Evolutionary conservation across 2,329 filamentous ascomycete species (phyloP).

Genomic region (Elsinoe fawcettii): DNA sequence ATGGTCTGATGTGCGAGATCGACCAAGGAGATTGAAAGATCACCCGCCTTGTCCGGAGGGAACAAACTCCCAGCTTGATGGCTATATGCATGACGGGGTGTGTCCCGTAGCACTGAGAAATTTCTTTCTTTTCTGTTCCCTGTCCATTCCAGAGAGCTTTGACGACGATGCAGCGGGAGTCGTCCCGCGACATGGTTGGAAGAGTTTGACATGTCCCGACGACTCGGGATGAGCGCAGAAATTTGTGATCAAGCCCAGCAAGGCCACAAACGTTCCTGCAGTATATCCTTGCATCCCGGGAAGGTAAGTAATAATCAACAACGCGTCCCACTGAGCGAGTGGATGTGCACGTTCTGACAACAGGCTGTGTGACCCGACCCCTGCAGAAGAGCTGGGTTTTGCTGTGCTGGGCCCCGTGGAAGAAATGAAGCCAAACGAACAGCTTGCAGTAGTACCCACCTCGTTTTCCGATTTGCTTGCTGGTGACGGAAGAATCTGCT

Average conservation of each 20-base stretch:
- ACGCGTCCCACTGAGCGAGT: not conserved
- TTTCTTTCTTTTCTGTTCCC: not conserved
- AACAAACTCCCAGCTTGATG: not conserved
- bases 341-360: not conserved
- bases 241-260: not conserved
- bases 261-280: constrained; percentile 8
- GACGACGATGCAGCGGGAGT: not conserved
- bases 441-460: not conserved
- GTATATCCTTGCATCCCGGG: not conserved
- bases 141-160: not conserved
- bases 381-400: not conserved
- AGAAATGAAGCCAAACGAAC: not conserved
- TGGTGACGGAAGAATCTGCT: not conserved
- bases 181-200: not conserved
- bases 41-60: not conserved
- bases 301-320: not conserved
- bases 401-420: not conserved
- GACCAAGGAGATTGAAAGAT: no score
- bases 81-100: not conserved
- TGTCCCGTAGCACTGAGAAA: not conserved
- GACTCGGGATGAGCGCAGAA: constrained; percentile 4
- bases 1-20: not conserved
- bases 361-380: not conserved
- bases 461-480: not conserved
- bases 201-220: constrained; percentile 9